Evolutionary conservation across 768 basidiomycete species (phyloP).

Genomic region (Leccinum arenicola): DNA sequence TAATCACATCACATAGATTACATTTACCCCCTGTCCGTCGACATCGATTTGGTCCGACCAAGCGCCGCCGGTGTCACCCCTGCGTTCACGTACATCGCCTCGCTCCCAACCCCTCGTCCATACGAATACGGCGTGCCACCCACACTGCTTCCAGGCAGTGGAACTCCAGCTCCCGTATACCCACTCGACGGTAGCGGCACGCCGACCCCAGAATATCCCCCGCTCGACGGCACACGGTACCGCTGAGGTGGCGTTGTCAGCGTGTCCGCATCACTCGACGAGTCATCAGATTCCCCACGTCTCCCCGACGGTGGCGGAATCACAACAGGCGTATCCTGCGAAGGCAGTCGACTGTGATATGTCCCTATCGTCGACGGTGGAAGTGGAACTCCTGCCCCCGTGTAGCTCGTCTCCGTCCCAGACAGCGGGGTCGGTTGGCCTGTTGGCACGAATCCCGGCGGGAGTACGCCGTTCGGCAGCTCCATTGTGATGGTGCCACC

Average conservation of each 20-base stretch:
- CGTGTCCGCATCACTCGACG: constrained; percentile 35
- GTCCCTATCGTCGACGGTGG: constrained; percentile 29
- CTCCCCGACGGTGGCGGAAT: constrained; percentile 29
- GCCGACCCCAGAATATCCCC: constrained; percentile 11
- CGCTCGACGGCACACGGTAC: constrained; percentile 20
- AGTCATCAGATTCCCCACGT: constrained; percentile 26
- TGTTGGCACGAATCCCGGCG: constrained; percentile 37
- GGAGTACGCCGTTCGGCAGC: constrained; percentile 29
- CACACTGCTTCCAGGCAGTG: constrained; percentile 8
- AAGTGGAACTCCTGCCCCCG: constrained; percentile 30
- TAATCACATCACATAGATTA: constrained; percentile 15
- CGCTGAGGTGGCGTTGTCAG: constrained; percentile 32
- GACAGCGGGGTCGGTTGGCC: constrained; percentile 19
- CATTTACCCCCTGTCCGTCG: constrained; percentile 15
- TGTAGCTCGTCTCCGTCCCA: constrained; percentile 19
- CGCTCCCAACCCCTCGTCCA: constrained; percentile 13
- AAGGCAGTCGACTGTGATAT: constrained; percentile 24
- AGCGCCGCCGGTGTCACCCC: constrained; percentile 26
- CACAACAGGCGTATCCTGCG: constrained; percentile 20
- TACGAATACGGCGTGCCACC: constrained; percentile 23
- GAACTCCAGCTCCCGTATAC: constrained; percentile 1
- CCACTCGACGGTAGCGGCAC: background rate
- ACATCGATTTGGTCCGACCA: constrained; percentile 19
- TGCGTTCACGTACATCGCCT: constrained; percentile 11
- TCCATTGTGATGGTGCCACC: constrained; percentile 23